These are phyloP conservation scores for Ascochyta rabiei DNA, from an alignment of 2,329 filamentous ascomycete genomes.

Conservation along the genomic window DNA sequence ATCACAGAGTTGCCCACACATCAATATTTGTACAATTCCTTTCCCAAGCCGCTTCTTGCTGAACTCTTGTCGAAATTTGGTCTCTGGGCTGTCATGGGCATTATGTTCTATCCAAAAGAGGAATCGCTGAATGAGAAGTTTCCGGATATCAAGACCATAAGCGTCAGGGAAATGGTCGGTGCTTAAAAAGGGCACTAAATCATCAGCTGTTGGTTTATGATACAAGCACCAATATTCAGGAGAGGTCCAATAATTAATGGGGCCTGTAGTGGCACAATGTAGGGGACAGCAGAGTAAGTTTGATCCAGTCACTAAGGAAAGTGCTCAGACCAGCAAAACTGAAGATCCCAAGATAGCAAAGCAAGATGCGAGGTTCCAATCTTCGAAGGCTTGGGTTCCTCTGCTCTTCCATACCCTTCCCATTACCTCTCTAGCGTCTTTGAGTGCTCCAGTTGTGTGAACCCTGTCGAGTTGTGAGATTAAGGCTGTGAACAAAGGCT, in stretches of 20 bases:
- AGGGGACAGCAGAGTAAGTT: neutral
- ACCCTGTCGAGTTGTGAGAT: conserved; percentile 3
- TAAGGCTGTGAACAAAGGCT: conserved; percentile 3
- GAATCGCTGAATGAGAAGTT: conserved; percentile 25
- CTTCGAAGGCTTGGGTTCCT: neutral
- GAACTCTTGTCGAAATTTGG: conserved; percentile 21
- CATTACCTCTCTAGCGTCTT: conserved; percentile 14
- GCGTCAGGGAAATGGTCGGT: conserved; percentile 18
- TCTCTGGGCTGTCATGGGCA: conserved; percentile 15
- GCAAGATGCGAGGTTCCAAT: conserved; percentile 14
- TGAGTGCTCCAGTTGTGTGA: conserved; percentile 12
- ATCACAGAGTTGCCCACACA: conserved; percentile 27
- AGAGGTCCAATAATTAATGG: neutral
- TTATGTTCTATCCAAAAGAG: conserved; percentile 10
- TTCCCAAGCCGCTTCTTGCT: conserved; percentile 24
- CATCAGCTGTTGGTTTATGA: neutral
- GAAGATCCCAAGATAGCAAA: conserved; percentile 12
- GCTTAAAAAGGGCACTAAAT: conserved; percentile 13
- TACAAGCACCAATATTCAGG: neutral
- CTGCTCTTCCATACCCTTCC: conserved; percentile 12
- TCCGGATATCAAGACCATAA: conserved; percentile 21
- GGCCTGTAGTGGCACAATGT: neutral
- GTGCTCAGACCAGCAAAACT: conserved; percentile 12
- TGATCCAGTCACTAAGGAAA: neutral
- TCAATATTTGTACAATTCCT: conserved; percentile 13